Percentiles rank a stretch among this genome's conserved stretches.
Conservation (phyloP, 768 basidiomycete species). For the Pulveroboletus sp. region DNA sequence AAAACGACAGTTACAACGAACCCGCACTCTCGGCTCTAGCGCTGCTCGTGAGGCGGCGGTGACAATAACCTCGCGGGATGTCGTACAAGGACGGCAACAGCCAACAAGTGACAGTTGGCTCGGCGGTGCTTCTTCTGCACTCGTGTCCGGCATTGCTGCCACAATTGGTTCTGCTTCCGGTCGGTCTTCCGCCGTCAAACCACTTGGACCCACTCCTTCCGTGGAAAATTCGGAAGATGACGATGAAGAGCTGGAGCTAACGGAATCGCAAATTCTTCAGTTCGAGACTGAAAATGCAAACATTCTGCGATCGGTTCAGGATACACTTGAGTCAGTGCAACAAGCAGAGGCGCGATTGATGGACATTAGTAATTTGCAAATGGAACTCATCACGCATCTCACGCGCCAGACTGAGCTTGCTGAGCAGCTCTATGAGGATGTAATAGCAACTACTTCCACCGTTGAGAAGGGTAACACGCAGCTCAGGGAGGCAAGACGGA, state of each 20-base stretch:
- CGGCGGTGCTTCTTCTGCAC: constrained; percentile 51
- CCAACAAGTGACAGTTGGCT: constrained; percentile 51
- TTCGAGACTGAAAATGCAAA: constrained; percentile 91
- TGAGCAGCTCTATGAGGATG: constrained; percentile 93
- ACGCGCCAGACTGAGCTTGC: constrained; percentile 88
- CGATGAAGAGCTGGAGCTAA: constrained; percentile 78
- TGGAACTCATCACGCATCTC: constrained; percentile 85
- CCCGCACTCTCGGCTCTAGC: constrained; percentile 77
- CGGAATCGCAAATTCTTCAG: constrained; percentile 82
- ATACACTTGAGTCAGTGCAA: constrained; percentile 84
- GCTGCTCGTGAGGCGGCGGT: constrained; percentile 62
- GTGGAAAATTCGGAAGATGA: constrained; percentile 54
- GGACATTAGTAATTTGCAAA: constrained; percentile 91
- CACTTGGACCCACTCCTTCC: constrained; percentile 32
- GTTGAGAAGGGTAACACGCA: constrained; percentile 90
- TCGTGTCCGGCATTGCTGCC: constrained; percentile 53
- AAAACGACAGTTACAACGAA: constrained; percentile 80
- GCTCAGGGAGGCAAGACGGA: constrained; percentile 81
- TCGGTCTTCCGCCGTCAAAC: constrained; percentile 26
- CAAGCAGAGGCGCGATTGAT: constrained; percentile 87
- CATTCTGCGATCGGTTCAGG: constrained; percentile 79
- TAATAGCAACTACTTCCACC: constrained; percentile 78
- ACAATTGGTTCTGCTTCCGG: constrained; percentile 50
- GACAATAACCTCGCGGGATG: constrained; percentile 36
- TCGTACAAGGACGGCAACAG: constrained; percentile 18